Conservation (phyloP, 805 yeast species). For the Candida succiphila region DNA sequence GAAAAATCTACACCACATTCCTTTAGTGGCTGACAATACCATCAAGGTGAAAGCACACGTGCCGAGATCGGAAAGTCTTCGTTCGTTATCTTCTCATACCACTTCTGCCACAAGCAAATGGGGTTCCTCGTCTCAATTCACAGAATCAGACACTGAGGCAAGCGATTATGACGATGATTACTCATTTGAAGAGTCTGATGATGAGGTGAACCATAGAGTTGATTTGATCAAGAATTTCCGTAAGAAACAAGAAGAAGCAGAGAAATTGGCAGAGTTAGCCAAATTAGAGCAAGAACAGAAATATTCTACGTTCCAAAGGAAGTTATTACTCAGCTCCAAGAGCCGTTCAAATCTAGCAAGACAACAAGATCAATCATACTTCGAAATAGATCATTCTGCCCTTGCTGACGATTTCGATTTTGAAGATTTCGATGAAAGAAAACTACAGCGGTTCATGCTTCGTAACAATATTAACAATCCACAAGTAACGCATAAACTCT, state of each 20-base stretch:
- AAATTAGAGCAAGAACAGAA: slow-evolving; percentile 4
- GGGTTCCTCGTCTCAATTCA: not conserved
- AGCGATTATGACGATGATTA: slow-evolving; percentile 3
- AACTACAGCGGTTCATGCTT: slow-evolving; percentile 11
- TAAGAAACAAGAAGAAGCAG: slow-evolving; percentile 10
- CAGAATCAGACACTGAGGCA: not conserved
- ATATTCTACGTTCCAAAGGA: slow-evolving; percentile 2
- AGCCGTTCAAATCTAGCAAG: not conserved
- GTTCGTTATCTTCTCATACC: not conserved
- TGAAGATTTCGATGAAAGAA: slow-evolving; percentile 12
- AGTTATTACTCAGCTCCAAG: not conserved
- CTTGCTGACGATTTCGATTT: slow-evolving; percentile 17
- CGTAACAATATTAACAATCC: not conserved
- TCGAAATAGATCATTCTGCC: slow-evolving; percentile 14
- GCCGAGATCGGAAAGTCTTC: not conserved
- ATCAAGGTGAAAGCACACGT: not conserved
- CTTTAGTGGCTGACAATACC: no score
- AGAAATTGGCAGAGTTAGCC: slow-evolving; percentile 7
- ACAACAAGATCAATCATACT: slow-evolving; percentile 1
- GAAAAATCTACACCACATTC: not conserved
- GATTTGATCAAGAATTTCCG: slow-evolving; percentile 8
- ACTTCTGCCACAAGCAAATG: not conserved
- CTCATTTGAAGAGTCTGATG: not conserved
- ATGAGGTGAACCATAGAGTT: not conserved
- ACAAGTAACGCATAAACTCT: no score